Base-by-base conservation (phyloP, 2,329 filamentous ascomycete species). In the Fusarium abutilonis region DNA sequence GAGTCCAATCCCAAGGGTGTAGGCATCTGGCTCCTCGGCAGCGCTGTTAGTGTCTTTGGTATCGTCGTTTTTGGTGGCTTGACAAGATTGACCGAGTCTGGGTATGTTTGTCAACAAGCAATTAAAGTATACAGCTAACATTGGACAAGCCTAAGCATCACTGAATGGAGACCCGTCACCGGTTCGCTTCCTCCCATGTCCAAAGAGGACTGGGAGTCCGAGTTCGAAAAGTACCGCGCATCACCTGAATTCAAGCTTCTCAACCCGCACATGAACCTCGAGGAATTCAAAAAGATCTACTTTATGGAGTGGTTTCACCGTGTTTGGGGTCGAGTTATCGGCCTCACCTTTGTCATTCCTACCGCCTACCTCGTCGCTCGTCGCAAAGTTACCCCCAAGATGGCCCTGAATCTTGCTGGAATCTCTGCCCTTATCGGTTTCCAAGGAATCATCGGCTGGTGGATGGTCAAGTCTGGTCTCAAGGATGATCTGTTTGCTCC, bases 251-350 rank as follows among this genome's bases (percentile, higher is more conserved):
- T 94, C 80, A 87, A 91, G 73, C 85, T 93, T 61, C 84, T 99
- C 68, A 99, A 99, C 79, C 90, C 93, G 29, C 86, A 92, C 75
- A 99, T 99, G 95, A 89, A 86, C 29, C 82, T 99, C 53, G 85
- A 88, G 56, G 95, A 99, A 75, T 99, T 98, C 81, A 97, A 98
- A 78, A 90, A 95, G 75, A 99, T 99, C 67, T 99, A 98, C 84
- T 99, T 90, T 77, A 98, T 98, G 95, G 95, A 99, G 82, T 99
- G 95, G 95, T 88, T 89, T 39, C 95, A 99, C 77, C 87, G 95
- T 28, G 83, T 97, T 52, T 98, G 95, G 93, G 95, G 95, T 41
- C 89, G 95, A 64, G 83, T 96, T 69, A 91, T 99, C 55, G 95
- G 95, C 56, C 77, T 98, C 62, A 90, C 92, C 46, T 97, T 98